Evolutionary conservation across 1,139 yeast species (phyloP).

Genomic region (Meyerozyma carpophila): DNA sequence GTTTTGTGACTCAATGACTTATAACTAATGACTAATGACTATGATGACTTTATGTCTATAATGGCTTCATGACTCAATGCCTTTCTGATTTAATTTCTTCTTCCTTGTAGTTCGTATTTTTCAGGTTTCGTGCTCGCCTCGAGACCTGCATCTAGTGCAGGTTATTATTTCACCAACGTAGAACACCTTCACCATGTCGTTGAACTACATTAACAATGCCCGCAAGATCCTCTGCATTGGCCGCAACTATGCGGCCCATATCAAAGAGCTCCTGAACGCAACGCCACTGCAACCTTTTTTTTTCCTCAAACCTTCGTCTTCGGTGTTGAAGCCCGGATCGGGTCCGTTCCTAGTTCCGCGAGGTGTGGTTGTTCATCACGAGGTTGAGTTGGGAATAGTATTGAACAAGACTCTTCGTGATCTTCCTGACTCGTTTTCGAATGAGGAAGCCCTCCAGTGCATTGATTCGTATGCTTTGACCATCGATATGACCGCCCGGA

Average conservation of each 20-base stretch:
- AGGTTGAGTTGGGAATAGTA: conserved; percentile 83
- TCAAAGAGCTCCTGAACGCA: conserved; percentile 77
- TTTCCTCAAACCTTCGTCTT: conserved; percentile 80
- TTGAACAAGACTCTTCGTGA: conserved; percentile 62
- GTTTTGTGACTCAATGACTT: no score
- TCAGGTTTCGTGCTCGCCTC: no score
- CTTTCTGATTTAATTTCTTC: no score
- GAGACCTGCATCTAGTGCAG: background rate
- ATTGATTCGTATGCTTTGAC: conserved; percentile 86
- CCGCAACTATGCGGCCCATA: conserved; percentile 92
- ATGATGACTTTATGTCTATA: no score
- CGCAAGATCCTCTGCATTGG: conserved; percentile 91
- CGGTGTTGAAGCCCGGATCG: conserved; percentile 52
- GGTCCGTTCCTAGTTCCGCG: conserved; percentile 83
- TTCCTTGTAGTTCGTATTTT: no score
- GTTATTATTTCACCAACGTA: background rate
- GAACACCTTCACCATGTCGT: conserved; percentile 34
- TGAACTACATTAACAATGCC: conserved; percentile 57
- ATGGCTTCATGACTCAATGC: no score
- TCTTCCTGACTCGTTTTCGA: conserved; percentile 51
- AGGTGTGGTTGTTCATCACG: conserved; percentile 83
- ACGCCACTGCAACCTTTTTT: conserved; percentile 84
- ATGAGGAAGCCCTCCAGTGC: conserved; percentile 64
- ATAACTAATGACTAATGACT: no score
- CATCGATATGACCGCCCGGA: conserved; percentile 90